These are phyloP conservation scores for Candida maris DNA, from an alignment of 805 yeast genomes.

Conservation along the genomic window DNA sequence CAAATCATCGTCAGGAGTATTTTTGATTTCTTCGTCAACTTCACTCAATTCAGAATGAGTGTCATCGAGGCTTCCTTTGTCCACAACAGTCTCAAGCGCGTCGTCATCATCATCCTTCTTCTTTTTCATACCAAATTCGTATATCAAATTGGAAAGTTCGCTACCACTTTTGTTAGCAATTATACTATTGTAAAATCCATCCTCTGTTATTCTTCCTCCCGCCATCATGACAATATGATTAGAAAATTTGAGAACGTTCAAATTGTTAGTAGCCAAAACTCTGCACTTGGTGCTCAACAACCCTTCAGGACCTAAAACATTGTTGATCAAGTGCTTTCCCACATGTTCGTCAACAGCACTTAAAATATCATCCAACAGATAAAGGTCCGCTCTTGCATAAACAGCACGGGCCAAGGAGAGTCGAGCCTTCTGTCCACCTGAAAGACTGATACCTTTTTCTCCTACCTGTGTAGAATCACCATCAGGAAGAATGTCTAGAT, in stretches of 20 bases:
- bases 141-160: slow-evolving; percentile 50
- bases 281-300: slow-evolving; percentile 69
- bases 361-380: slow-evolving; percentile 83
- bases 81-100: slow-evolving; percentile 13
- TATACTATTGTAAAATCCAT: slow-evolving; percentile 57
- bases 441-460: slow-evolving; percentile 89
- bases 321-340: slow-evolving; percentile 74
- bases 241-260: slow-evolving; percentile 76
- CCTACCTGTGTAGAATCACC: slow-evolving; percentile 92
- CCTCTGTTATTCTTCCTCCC: slow-evolving; percentile 65
- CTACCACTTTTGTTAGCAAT: slow-evolving; percentile 35
- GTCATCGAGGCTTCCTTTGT: slow-evolving; percentile 16
- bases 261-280: slow-evolving; percentile 81
- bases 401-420: slow-evolving; percentile 90
- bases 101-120: slow-evolving; percentile 15
- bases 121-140: slow-evolving; percentile 57
- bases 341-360: slow-evolving; percentile 97
- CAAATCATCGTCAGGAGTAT: slow-evolving; percentile 38
- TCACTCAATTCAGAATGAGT: slow-evolving; percentile 18
- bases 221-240: slow-evolving; percentile 63
- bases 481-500: slow-evolving; percentile 70
- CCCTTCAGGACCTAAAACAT: slow-evolving; percentile 81
- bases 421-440: slow-evolving; percentile 97
- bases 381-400: slow-evolving; percentile 85
- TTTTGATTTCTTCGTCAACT: slow-evolving; percentile 28